Conservation (phyloP, 805 yeast genomes). For the Ogataea trehaloabstinens region DNA sequence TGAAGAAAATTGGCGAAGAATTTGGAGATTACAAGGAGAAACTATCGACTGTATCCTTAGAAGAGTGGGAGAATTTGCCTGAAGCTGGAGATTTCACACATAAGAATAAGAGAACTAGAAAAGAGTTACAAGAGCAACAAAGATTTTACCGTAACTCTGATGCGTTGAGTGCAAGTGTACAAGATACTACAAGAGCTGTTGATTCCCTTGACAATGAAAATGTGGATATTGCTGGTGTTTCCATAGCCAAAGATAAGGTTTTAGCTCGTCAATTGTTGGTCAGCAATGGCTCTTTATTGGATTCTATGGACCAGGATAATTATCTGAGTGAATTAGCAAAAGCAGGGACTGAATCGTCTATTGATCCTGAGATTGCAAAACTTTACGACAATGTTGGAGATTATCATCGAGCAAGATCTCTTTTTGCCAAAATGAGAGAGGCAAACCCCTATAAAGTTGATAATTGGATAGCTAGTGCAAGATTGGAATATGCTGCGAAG, state of each 20-base stretch:
- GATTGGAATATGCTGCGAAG: slow-evolving; percentile 66
- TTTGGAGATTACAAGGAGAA: slow-evolving; percentile 69
- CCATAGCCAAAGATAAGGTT: slow-evolving; percentile 62
- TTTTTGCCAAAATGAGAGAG: slow-evolving; percentile 66
- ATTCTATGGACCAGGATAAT: slow-evolving; percentile 30
- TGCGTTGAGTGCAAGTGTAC: slow-evolving; percentile 41
- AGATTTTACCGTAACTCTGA: slow-evolving; percentile 86
- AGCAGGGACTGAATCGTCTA: slow-evolving; percentile 9
- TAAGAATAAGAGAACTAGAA: slow-evolving; percentile 68
- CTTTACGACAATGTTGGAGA: slow-evolving; percentile 47
- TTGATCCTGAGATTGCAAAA: slow-evolving; percentile 12
- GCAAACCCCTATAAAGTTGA: slow-evolving; percentile 71
- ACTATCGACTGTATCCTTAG: slow-evolving; percentile 55
- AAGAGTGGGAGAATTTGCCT: slow-evolving; percentile 81
- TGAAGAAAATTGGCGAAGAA: slow-evolving; percentile 43
- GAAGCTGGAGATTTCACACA: slow-evolving; percentile 87
- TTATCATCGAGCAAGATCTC: slow-evolving; percentile 51
- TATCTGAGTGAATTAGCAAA: slow-evolving; percentile 42
- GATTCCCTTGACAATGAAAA: slow-evolving; percentile 19
- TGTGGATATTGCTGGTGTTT: slow-evolving; percentile 50
- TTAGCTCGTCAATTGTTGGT: slow-evolving; percentile 54
- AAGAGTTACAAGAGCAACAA: slow-evolving; percentile 58
- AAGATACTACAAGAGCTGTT: slow-evolving; percentile 32
- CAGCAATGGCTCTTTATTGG: slow-evolving; percentile 1
- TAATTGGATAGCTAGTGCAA: slow-evolving; percentile 86